phyloP scores from a whole-genome alignment of 805 yeast species.

The Yamadazyma ubonensis region DNA sequence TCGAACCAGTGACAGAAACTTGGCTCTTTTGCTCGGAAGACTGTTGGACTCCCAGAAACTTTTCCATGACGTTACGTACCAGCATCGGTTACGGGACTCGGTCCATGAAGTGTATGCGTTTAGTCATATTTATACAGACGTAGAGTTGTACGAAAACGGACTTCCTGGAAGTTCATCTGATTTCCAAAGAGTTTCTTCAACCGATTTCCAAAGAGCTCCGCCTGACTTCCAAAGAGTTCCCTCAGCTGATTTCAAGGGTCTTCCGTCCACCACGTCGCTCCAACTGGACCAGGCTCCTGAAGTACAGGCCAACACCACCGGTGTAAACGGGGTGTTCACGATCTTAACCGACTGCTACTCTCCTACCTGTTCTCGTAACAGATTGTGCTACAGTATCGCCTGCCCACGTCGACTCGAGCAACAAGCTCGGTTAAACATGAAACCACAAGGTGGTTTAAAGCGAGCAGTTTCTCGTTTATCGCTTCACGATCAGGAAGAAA shows the following conservation, averaged over 20 bases:
- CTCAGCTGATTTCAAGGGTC: slow-evolving; percentile 9
- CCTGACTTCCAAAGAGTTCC: background rate
- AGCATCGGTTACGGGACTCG: slow-evolving; percentile 88
- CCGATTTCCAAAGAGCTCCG: slow-evolving; percentile 10
- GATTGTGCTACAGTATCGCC: slow-evolving; percentile 89
- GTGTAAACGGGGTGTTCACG: slow-evolving; percentile 90
- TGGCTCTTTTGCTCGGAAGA: slow-evolving; percentile 86
- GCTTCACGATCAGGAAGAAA: slow-evolving; percentile 65
- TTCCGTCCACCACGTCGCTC: no score
- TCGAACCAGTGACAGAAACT: slow-evolving; percentile 84
- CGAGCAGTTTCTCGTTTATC: slow-evolving; percentile 71
- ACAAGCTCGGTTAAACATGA: slow-evolving; percentile 87
- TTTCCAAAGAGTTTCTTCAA: slow-evolving; percentile 11
- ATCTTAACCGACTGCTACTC: slow-evolving; percentile 92
- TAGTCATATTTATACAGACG: slow-evolving; percentile 52
- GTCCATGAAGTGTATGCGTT: slow-evolving; percentile 85
- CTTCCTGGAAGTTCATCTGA: slow-evolving; percentile 19
- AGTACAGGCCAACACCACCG: slow-evolving; percentile 19
- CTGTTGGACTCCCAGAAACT: slow-evolving; percentile 91
- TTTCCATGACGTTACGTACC: slow-evolving; percentile 94
- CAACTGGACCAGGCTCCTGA: slow-evolving; percentile 15
- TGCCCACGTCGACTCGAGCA: slow-evolving; percentile 96
- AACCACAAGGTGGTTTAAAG: slow-evolving; percentile 80
- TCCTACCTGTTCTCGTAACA: slow-evolving; percentile 90
- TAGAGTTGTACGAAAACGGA: slow-evolving; percentile 35